Percentiles rank a stretch among this genome's conserved stretches.
These are phyloP conservation scores for Scalesia atractyloides DNA, from an alignment of 129 eudicot species.

Conservation along the genomic window DNA sequence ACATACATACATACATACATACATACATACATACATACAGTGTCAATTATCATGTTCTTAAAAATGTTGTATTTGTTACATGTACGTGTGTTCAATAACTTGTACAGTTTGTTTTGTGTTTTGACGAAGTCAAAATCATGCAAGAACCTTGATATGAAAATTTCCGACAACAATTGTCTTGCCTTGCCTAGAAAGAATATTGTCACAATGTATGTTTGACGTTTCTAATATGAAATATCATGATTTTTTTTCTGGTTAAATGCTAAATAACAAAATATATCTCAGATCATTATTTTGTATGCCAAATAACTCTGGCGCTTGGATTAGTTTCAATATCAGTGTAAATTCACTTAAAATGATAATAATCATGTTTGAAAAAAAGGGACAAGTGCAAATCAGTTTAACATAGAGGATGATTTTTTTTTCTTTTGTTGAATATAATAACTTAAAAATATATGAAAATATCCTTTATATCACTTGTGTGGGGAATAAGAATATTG, in stretches of 20 bases:
- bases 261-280: neutral
- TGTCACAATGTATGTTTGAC: neutral
- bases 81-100: neutral
- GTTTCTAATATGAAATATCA: neutral
- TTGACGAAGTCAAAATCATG: constrained; percentile 5
- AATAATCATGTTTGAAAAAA: neutral
- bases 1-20: too few relatives aligned
- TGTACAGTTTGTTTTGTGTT: neutral
- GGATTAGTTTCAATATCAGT: too few relatives aligned
- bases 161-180: neutral
- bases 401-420: neutral
- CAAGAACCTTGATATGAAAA: neutral
- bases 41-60: too few relatives aligned
- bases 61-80: neutral
- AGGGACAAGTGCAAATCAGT: neutral
- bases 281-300: neutral
- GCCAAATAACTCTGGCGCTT: too few relatives aligned
- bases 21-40: too few relatives aligned
- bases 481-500: too few relatives aligned
- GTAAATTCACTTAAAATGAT: too few relatives aligned
- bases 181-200: constrained; percentile 5
- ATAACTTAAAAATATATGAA: neutral
- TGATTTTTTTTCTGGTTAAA: neutral
- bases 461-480: neutral
- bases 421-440: neutral